These are phyloP conservation scores for Chalciporus pseudorubinellus DNA, from an alignment of 768 basidiomycete genomes.

Conservation along the genomic window DNA sequence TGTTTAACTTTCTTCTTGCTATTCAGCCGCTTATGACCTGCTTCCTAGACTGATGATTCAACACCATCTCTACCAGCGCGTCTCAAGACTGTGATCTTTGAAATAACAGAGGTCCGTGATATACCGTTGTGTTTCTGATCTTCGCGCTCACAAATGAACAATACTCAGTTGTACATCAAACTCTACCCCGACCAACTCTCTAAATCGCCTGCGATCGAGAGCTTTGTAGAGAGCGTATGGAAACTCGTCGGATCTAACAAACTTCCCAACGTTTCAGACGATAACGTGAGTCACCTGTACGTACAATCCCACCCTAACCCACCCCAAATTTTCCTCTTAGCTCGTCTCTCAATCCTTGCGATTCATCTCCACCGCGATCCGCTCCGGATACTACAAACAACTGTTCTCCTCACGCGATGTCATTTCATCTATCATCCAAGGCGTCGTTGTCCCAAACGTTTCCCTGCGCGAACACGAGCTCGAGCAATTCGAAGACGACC, in stretches of 20 bases:
- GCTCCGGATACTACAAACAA: constrained; percentile 75
- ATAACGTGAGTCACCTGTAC: constrained; percentile 51
- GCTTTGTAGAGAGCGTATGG: constrained; percentile 91
- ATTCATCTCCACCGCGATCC: constrained; percentile 91
- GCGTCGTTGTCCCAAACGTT: constrained; percentile 94
- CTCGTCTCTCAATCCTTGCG: constrained; percentile 88
- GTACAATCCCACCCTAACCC: neutral
- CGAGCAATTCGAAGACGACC: constrained; percentile 97
- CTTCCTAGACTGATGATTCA: constrained; percentile 67
- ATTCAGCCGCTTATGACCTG: constrained; percentile 6
- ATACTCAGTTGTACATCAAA: constrained; percentile 69
- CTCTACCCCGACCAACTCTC: constrained; percentile 77
- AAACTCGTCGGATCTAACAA: constrained; percentile 67
- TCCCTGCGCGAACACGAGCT: constrained; percentile 82
- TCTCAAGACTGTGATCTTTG: constrained; percentile 86
- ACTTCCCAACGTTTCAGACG: constrained; percentile 68
- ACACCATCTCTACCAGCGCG: constrained; percentile 85
- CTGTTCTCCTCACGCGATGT: constrained; percentile 83
- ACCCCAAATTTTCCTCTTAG: constrained; percentile 30
- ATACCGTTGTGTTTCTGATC: neutral
- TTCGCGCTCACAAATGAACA: neutral
- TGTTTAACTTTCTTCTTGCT: neutral
- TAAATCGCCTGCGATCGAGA: constrained; percentile 58
- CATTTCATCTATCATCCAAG: constrained; percentile 78
- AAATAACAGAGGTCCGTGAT: constrained; percentile 74